Evolutionary conservation across 495 filamentous ascomycete genomes (phyloP).

Genomic region (Daldinia decipiens): DNA sequence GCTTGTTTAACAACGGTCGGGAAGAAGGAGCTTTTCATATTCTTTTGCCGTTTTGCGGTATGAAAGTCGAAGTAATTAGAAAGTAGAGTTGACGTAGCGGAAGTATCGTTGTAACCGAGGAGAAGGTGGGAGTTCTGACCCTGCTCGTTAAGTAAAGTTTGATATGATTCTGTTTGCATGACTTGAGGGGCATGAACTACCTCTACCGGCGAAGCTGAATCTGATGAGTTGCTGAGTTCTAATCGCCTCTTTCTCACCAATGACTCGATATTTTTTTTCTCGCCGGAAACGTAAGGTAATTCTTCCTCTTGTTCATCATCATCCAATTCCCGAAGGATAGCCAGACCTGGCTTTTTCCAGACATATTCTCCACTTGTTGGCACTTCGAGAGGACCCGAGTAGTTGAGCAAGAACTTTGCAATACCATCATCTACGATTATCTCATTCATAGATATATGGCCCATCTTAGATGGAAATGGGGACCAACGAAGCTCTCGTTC

Average conservation of each 20-base stretch:
- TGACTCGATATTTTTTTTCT: constrained; percentile 16
- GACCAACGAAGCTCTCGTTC: constrained; percentile 61
- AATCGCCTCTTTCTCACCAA: constrained; percentile 40
- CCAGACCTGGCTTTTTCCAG: constrained; percentile 64
- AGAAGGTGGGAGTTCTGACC: constrained; percentile 27
- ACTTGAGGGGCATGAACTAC: constrained; percentile 7
- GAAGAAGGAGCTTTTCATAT: constrained; percentile 41
- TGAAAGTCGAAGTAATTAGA: constrained; percentile 46
- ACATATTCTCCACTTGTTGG: constrained; percentile 55
- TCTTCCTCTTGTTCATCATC: constrained; percentile 62
- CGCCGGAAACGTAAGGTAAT: constrained; percentile 36
- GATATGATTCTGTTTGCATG: not conserved
- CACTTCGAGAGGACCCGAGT: constrained; percentile 38
- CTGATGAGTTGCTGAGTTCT: constrained; percentile 4
- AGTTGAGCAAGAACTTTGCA: constrained; percentile 42
- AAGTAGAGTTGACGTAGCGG: constrained; percentile 38
- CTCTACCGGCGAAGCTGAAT: constrained; percentile 16
- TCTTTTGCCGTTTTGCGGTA: constrained; percentile 43
- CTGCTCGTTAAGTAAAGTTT: not conserved
- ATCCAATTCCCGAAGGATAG: constrained; percentile 59
- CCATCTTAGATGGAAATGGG: constrained; percentile 54
- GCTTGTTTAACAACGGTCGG: not conserved
- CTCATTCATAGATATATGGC: constrained; percentile 46
- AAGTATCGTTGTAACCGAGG: constrained; percentile 30
- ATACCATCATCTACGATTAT: constrained; percentile 42